Evolutionary conservation across 352 stramenopile genomes (phyloP).

Genomic region (Phytophthora tubulina): DNA sequence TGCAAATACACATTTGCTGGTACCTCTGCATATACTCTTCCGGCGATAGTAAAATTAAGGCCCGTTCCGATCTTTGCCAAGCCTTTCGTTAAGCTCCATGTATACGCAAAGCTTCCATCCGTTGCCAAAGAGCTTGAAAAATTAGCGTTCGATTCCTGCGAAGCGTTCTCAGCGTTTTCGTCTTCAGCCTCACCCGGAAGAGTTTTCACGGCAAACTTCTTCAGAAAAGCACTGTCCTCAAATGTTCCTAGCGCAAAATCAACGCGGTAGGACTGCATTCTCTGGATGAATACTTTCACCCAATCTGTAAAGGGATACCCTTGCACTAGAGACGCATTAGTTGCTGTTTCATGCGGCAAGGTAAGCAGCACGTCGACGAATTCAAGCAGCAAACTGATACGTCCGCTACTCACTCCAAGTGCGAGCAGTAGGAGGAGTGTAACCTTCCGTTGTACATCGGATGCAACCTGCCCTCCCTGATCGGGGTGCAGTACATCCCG

Average conservation of each 20-base stretch:
- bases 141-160: background rate
- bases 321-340: constrained; percentile 20
- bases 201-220: constrained; percentile 60
- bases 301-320: constrained; percentile 48
- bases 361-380: constrained; percentile 51
- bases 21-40: constrained; percentile 66
- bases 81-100: constrained; percentile 55
- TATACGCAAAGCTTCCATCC: constrained; percentile 77
- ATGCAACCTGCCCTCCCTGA: constrained; percentile 5
- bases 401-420: constrained; percentile 67
- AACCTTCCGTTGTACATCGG: constrained; percentile 41
- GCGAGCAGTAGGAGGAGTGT: constrained; percentile 60
- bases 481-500: constrained; percentile 40
- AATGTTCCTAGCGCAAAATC: constrained; percentile 65
- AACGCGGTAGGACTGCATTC: constrained; percentile 65
- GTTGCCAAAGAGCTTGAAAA: constrained; percentile 47
- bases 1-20: constrained; percentile 42
- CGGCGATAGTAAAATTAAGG: constrained; percentile 73
- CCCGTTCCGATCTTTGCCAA: constrained; percentile 78
- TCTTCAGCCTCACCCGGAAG: constrained; percentile 33
- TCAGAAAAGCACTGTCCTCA: constrained; percentile 49
- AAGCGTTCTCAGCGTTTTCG: constrained; percentile 12
- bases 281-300: constrained; percentile 48
- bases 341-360: constrained; percentile 11
- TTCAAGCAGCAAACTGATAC: constrained; percentile 58